Evolutionary conservation across 495 filamentous ascomycete genomes (phyloP), one percentile per base, ranked within the genome.

Genomic region (Penicillium herquei): DNA sequence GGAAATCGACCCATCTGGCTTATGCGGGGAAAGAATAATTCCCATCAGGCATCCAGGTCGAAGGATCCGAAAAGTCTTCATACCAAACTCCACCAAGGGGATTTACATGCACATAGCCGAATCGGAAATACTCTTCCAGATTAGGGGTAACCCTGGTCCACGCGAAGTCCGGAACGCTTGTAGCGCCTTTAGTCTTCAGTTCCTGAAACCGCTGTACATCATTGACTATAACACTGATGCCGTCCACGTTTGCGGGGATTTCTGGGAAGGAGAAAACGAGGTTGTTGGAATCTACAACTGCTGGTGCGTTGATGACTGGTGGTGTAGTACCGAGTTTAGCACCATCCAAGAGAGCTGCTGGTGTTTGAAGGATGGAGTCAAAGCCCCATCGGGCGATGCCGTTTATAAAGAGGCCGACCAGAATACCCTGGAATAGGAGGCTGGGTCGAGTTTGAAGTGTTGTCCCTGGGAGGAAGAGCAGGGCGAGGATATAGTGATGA

Each of bases 51-150:
- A 6, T 32, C 43, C 43, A 46, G 14, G 6, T 46, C 7, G 43
- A 21, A 13, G 43, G 43, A 8, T 32, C 26, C 8, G 43, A 46
- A 59, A 92, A 96, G 71, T 96, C 92, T 51, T 81, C 84, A 61
- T 78, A 81, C 47, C 71, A 69, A 44, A 83, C 80, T 0, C 88
- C 88, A 14, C 75, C 76, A 48, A 77, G 43, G 0, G 68, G 54
- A 57, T 73, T 74, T 11, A 65, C 46, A 59, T 79, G 73, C 71
- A 92, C 83, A 70, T 83, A 89, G n/a, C 78, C 87, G 70, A 95
- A 93, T 13, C 89, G 75, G 69, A 95, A 92, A 63, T 91, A 95
- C 71, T 91, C 87, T 8, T 82, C 78, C 37, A 74, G 71, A 3
- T 64, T 66, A 69, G 70, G 10, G 62, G 70, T 72, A 13, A 77